Evolutionary conservation across 2,329 filamentous ascomycete species (phyloP), one percentile per base, ranked within the genome.

Genomic region (Orbilia quercus): DNA sequence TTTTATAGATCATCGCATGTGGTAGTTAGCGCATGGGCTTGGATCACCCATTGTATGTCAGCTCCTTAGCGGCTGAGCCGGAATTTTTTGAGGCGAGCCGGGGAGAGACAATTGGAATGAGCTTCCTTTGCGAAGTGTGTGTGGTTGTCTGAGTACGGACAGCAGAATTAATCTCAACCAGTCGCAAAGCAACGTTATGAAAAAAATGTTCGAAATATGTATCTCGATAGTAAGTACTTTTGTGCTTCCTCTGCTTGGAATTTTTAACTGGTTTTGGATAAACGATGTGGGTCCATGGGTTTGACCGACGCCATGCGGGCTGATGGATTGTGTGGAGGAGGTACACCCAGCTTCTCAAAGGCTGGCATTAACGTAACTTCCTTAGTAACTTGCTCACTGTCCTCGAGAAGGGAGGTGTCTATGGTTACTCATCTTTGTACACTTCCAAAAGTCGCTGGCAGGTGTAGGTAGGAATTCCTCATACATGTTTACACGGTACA

Each of bases 351-450:
- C 28, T 31, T 31, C 20, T 45, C 12, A 3, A 45, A 23, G 34
- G 51, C 59, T 45, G 59, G 59, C 51, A 72, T 72, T 45, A 28
- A 48, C 31, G 45, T 58, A 44, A 59, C 55, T 31, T 58, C 57
- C 44, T 50, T 62, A 70, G 16, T 59, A 60, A 42, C 48, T 51
- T 59, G 44, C 53, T 31, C 64, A 67, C 31, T 36, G 53, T 67
- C 58, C 53, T 58, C 58, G 38, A 51, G 36, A 44, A 53, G 45
- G 63, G 28, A 40, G 44, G 18, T 23, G 23, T 36, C 34, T 58
- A 55, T 51, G 45, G 63, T 67, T 53, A 59, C 63, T 67, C 63
- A 67, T 67, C 63, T 34, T 42, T 23, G 63, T 67, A 59, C 16
- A 20, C 38, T 31, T 44, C n/a, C 36, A 28, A 16, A 20, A 20